A percentile compares a stretch with the other conserved stretches of the same genome.
phyloP scores from a whole-genome alignment of 2,329 filamentous ascomycete species.

The Penicillium vulpinum region DNA sequence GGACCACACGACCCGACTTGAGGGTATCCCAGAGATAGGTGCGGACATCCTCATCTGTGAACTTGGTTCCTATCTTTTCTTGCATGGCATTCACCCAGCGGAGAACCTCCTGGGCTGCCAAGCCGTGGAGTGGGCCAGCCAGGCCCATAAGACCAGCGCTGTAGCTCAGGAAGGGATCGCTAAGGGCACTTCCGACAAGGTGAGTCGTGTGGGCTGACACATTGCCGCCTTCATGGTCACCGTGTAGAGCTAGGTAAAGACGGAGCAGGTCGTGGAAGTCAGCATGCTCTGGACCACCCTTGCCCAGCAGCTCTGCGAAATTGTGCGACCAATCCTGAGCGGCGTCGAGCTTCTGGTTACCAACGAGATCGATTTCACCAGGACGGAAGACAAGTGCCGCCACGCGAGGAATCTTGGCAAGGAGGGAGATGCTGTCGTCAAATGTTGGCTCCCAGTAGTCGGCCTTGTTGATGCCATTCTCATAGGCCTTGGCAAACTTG shows the following conservation, averaged over 20 bases:
- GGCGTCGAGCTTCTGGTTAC: conserved; percentile 70
- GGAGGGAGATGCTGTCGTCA: conserved; percentile 87
- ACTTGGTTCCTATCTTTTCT: conserved; percentile 73
- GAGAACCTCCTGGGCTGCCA: conserved; percentile 94
- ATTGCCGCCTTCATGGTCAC: conserved; percentile 97
- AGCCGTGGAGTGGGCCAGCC: conserved; percentile 87
- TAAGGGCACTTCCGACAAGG: conserved; percentile 89
- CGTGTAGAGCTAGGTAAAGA: conserved; percentile 92
- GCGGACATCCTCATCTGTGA: conserved; percentile 78
- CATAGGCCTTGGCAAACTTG: conserved; percentile 90
- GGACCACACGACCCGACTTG: conserved; percentile 90
- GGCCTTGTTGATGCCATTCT: conserved; percentile 85
- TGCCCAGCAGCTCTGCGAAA: conserved; percentile 94
- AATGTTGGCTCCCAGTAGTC: conserved; percentile 99
- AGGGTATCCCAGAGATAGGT: conserved; percentile 91
- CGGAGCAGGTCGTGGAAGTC: conserved; percentile 84
- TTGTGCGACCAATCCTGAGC: conserved; percentile 98
- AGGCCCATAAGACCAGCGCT: conserved; percentile 93
- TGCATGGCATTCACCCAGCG: conserved; percentile 98
- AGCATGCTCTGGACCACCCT: conserved; percentile 74
- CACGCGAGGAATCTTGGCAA: conserved; percentile 95
- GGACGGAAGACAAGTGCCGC: conserved; percentile 96
- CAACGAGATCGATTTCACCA: conserved; percentile 73
- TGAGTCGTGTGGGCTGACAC: conserved; percentile 95
- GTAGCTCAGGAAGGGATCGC: conserved; percentile 94